Percentiles rank a stretch among this genome's conserved stretches.
Conservation (phyloP, 2,329 filamentous ascomycete species). For the Eutypella sp. region DNA sequence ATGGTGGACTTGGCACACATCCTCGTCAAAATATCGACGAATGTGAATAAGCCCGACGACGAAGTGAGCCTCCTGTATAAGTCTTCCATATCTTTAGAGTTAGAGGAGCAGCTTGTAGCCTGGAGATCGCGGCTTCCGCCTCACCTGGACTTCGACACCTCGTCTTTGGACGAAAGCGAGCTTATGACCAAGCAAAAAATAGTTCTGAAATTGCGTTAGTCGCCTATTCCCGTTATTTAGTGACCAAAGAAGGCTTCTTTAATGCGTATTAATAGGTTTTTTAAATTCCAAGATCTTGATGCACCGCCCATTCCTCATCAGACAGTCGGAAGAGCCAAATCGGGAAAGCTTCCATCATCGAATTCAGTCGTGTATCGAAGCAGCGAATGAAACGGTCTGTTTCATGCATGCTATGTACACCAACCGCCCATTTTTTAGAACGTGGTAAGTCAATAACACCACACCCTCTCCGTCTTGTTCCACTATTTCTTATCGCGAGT, state of each 20-base stretch:
- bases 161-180: slow-evolving; percentile 1
- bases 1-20: not conserved
- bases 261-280: not conserved
- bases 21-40: not conserved
- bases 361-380: slow-evolving; percentile 3
- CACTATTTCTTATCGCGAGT: not conserved
- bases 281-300: slow-evolving; percentile 1
- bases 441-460: slow-evolving; percentile 1
- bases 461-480: not conserved
- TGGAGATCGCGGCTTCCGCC: slow-evolving; percentile 1
- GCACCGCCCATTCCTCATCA: slow-evolving; percentile 2
- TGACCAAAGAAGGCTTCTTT: not conserved
- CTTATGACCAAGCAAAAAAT: slow-evolving; percentile 4
- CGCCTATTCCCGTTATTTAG: not conserved
- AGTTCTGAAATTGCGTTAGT: slow-evolving; percentile 1
- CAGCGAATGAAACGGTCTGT: not conserved
- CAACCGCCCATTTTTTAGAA: slow-evolving; percentile 1
- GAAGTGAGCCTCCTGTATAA: not conserved
- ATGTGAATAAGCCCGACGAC: not conserved
- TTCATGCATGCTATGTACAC: slow-evolving; percentile 1
- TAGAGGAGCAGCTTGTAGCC: not conserved
- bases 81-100: not conserved
- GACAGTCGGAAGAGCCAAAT: not conserved
- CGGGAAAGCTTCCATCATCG: not conserved
- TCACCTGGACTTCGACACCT: not conserved